Evolutionary conservation across 208 protist species (phyloP), one percentile per base, ranked within the genome.

Genomic region (Wallacemonas rigidus): DNA sequence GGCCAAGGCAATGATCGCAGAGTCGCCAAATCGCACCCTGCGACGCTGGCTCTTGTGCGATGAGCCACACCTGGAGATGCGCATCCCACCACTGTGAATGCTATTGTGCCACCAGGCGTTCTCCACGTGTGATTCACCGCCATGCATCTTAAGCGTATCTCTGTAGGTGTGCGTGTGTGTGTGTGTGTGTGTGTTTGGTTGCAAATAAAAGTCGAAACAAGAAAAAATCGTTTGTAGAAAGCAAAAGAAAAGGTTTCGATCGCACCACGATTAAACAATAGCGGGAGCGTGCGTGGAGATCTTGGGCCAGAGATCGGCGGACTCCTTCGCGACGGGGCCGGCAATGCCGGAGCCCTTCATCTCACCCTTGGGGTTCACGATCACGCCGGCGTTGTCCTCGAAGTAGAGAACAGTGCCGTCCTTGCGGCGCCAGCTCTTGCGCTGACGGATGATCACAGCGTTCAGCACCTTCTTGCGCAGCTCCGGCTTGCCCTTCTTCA

Each of bases 401-500:
- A 99, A 99, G 89, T 99, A 99, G 76, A 99, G 92, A 80, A 98
- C 99, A 53, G 91, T 99, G 75, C 95, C 97, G 78, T 99, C 98
- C 87, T 98, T 98, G 74, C 99, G 83, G 83, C 98, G 95, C 98
- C 98, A 99, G 82, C 96, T 83, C 97, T 99, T 99, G 76, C 98
- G 93, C 94, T 99, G 99, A 78, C 99, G 91, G 77, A 99, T 95
- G 71, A 99, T 95, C 54, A 99, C 97, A 67, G 97, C 98, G 75
- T 98, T 97, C 72, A 94, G 80, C 65, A 99, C 97, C 94, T 99
- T 99, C 91, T 99, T 99, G 75, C 99, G 94, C 43, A 99, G 96
- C 90, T 99, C 99, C 71, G 99, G 99, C 90, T 99, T 99, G 78
- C 99, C 99, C 89, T 99, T 99, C 97, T 99, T 99, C 75, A 99